Base-by-base conservation (phyloP, 768 basidiomycete species). In the Lyophyllum shimeji region DNA sequence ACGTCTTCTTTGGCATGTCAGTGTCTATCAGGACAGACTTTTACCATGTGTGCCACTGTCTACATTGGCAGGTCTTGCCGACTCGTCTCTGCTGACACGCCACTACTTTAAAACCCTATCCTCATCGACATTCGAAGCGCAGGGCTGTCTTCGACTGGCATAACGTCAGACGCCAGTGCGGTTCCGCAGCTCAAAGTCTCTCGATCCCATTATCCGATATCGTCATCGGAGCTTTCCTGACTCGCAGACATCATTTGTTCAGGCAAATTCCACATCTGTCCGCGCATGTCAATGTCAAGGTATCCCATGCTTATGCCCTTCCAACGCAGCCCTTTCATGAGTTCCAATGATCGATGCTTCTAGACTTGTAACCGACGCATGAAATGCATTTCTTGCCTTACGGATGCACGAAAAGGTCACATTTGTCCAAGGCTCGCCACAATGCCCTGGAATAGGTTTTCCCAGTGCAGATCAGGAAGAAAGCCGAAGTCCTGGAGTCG, bases 401-500 rank as follows among this genome's bases (percentile, higher is more conserved):
- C 34, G 15, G 34, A 37, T 17, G 3, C 34, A 37, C 15, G 15
- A 11, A 13, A 3, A 2, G 15, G 11, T 17, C 34, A 3, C 7
- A 17, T 6, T 37, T 6, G 34, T 37, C 11, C 34, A 37, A 3
- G 34, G 15, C 34, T 37, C 34, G 15, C 34, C 34, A 37, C 34
- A 33, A 12, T 15, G 17, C 45, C 45, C 24, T 46, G n/a, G 34
- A 18, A 42, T 18, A 42, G 18, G n/a, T n/a, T 17, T 33, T 33
- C 27, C 25, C 29, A 29, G 9, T 9, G 5, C 29, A 39, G 31
- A 50, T 50, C 33, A 11, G 33, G 33, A 23, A 45, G 21, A 12
- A 46, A 24, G 46, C 46, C 52, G 43, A 53, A 50, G 46, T n/a
- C 47, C 43, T 39, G 24, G 50, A 49, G 49, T 39, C 53, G 49